phyloP scores from a whole-genome alignment of 2,329 filamentous ascomycete genomes.

The Fusarium udum region DNA sequence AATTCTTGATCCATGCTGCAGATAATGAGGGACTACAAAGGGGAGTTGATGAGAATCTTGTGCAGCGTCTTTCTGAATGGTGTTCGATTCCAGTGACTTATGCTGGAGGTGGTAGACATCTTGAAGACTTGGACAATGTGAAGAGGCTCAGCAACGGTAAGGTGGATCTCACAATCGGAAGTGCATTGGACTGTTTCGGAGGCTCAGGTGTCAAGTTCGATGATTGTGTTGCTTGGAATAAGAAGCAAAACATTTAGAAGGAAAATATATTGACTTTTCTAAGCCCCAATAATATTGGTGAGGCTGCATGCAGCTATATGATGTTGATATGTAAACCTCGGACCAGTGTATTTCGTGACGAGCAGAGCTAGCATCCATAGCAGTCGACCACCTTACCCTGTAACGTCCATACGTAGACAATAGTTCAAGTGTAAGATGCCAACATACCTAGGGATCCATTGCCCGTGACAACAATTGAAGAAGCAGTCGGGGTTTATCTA shows the following conservation, averaged over 20 bases:
- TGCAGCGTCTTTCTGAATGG: conserved; percentile 81
- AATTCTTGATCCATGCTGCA: conserved; percentile 96
- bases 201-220: conserved; percentile 86
- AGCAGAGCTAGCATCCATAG: background rate
- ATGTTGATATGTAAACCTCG: background rate
- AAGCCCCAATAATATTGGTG: no score
- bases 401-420: background rate
- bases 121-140: conserved; percentile 85
- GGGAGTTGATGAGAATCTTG: conserved; percentile 88
- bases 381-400: background rate
- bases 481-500: background rate
- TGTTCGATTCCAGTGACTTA: conserved; percentile 95
- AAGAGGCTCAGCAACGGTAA: conserved; percentile 80
- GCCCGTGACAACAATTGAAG: no score
- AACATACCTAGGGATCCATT: background rate
- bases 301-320: background rate
- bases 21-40: conserved; percentile 95
- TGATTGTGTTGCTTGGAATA: conserved; percentile 91
- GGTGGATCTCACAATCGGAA: conserved; percentile 95
- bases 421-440: background rate
- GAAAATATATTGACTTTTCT: conserved; percentile 8
- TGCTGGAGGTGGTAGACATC: conserved; percentile 86
- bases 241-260: conserved; percentile 48
- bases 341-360: background rate
- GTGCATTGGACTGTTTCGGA: conserved; percentile 95